Percentiles rank a stretch among this genome's conserved stretches.
phyloP scores from a whole-genome alignment of 1,139 yeast species.

The Kodamaea derodonti region DNA sequence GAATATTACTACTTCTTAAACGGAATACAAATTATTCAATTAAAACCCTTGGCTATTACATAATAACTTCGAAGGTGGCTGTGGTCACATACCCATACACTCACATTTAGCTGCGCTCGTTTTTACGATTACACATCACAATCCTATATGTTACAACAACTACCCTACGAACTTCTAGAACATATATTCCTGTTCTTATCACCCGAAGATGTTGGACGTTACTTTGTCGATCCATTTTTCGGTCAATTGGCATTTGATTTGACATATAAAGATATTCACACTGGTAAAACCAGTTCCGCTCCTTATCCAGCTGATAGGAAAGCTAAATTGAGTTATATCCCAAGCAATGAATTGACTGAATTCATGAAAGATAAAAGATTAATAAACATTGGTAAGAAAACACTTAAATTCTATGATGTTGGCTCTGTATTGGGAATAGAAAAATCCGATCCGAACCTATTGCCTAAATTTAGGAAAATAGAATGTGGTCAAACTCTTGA shows the following conservation, averaged over 20 bases:
- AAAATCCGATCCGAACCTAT: neutral
- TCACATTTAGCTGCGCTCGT: no score
- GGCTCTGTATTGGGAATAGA: neutral
- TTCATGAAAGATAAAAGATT: neutral
- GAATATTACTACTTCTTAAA: no score
- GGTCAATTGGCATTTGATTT: neutral
- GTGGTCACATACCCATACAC: no score
- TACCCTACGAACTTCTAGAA: neutral
- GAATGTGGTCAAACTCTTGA: neutral
- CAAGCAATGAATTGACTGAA: neutral
- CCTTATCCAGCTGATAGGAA: neutral
- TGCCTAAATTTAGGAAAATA: neutral
- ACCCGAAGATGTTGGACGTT: neutral
- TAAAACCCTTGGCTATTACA: no score
- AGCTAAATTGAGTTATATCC: neutral
- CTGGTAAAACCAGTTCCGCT: neutral
- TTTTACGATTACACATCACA: no score
- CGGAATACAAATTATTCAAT: no score
- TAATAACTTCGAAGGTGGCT: no score
- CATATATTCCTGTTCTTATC: neutral
- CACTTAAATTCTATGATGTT: neutral
- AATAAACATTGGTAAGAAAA: neutral
- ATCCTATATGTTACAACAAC: neutral
- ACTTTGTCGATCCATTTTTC: neutral
- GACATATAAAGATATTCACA: neutral